Percentiles rank a stretch among this genome's conserved stretches.
phyloP scores from a whole-genome alignment of 768 basidiomycete genomes.

The Tricholoma furcatifolium region DNA sequence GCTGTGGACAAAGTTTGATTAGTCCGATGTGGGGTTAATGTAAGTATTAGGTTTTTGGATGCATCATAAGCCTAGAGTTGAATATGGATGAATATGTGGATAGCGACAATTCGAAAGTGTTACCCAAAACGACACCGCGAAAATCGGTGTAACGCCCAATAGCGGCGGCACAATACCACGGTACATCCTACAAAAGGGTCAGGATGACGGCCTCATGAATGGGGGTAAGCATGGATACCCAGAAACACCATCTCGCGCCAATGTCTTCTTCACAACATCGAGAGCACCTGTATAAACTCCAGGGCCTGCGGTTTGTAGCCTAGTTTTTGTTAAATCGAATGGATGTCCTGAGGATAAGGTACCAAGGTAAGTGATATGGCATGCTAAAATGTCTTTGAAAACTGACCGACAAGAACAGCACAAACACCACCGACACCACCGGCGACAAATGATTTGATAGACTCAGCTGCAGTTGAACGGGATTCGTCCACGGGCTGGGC shows the following conservation, averaged over 20 bases:
- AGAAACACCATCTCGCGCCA: conserved; percentile 86
- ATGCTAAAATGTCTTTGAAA: not conserved
- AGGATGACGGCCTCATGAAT: not conserved
- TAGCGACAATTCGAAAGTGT: conserved; percentile 18
- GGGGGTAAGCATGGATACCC: conserved; percentile 55
- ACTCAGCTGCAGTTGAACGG: conserved; percentile 42
- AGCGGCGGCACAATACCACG: conserved; percentile 93
- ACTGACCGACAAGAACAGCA: conserved; percentile 88
- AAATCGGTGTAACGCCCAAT: conserved; percentile 95
- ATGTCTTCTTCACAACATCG: conserved; percentile 88
- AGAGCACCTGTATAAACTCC: conserved; percentile 90
- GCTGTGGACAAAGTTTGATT: conserved; percentile 59
- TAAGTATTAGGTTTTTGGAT: conserved; percentile 83
- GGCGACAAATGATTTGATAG: conserved; percentile 82
- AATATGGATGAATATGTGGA: not conserved
- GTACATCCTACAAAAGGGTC: conserved; percentile 56
- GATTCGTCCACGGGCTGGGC: conserved; percentile 34
- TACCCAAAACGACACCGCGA: conserved; percentile 98
- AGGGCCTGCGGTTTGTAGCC: conserved; percentile 87
- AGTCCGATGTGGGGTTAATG: conserved; percentile 75
- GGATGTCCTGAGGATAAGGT: conserved; percentile 70
- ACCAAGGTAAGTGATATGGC: not conserved
- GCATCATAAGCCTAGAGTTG: conserved; percentile 80
- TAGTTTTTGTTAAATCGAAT: conserved; percentile 96
- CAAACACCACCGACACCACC: conserved; percentile 91